Conservation (phyloP, 2,329 filamentous ascomycete genomes). For the Cordyceps militaris region DNA sequence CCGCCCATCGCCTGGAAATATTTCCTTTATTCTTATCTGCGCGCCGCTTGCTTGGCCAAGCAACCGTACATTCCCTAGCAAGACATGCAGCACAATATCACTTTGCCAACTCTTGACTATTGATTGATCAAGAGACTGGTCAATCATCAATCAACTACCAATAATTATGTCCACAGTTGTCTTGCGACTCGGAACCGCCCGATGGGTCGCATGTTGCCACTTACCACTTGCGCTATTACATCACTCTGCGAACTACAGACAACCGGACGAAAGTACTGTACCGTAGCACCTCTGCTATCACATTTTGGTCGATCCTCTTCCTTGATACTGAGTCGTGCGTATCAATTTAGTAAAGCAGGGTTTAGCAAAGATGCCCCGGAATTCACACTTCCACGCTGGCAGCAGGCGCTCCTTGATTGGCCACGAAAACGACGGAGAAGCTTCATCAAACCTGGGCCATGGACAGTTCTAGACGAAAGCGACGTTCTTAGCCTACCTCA, state of each 20-base stretch:
- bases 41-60: not conserved
- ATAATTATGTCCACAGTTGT: too few species aligned
- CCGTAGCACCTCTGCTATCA: too few species aligned
- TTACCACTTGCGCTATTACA: not conserved
- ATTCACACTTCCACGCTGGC: not conserved
- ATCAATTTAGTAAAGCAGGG: too few species aligned
- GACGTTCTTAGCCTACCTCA: not conserved
- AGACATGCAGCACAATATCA: too few species aligned
- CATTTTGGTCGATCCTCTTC: too few species aligned
- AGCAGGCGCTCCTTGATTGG: not conserved
- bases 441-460: not conserved
- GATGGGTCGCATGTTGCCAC: not conserved
- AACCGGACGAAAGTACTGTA: too few species aligned
- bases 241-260: too few species aligned
- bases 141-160: not conserved
- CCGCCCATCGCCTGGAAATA: not conserved
- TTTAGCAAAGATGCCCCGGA: not conserved
- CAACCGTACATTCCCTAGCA: not conserved
- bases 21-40: not conserved
- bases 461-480: not conserved
- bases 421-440: not conserved
- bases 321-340: too few species aligned
- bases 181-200: not conserved
- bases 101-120: too few species aligned
- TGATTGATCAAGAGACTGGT: not conserved